Conservation (phyloP, 2,329 filamentous ascomycete genomes). For the Clonostachys byssicola region DNA sequence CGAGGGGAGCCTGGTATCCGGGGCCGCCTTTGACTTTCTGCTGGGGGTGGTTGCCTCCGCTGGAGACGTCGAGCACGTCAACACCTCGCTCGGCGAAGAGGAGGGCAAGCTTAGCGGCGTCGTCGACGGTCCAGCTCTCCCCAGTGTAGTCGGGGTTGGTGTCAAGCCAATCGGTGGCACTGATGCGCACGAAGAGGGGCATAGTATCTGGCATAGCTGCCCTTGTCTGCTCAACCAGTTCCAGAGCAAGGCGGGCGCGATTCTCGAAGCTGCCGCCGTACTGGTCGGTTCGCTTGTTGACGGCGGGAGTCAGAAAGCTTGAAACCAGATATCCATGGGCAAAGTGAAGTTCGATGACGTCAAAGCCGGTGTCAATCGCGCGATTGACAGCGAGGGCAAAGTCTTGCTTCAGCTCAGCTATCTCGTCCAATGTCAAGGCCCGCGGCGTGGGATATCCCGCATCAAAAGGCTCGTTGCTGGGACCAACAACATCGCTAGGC, state of each 20-base stretch:
- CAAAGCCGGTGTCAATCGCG: constrained; percentile 60
- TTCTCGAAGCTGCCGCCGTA: constrained; percentile 69
- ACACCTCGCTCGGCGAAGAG: constrained; percentile 63
- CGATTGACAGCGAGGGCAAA: constrained; percentile 50
- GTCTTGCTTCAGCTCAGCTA: constrained; percentile 55
- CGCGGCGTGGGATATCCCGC: constrained; percentile 35
- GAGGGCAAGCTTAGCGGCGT: constrained; percentile 59
- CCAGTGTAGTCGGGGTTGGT: constrained; percentile 44
- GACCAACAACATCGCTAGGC: constrained; percentile 27
- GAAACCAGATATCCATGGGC: constrained; percentile 74
- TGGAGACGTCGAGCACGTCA: constrained; percentile 71
- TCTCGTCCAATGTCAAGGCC: constrained; percentile 61
- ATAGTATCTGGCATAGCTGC: constrained; percentile 59
- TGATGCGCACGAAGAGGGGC: constrained; percentile 71
- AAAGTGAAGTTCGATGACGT: constrained; percentile 65
- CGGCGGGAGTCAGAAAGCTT: constrained; percentile 62
- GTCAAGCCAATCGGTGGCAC: constrained; percentile 74
- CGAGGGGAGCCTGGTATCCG: constrained; percentile 68
- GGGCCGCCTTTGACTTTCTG: constrained; percentile 56
- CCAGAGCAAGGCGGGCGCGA: constrained; percentile 61
- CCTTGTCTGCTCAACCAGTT: constrained; percentile 61
- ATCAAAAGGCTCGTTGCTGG: constrained; percentile 18
- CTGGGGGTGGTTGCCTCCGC: constrained; percentile 57
- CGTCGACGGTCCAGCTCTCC: constrained; percentile 63
- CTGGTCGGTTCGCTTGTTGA: constrained; percentile 60